Evolutionary conservation across 2,329 filamentous ascomycete genomes (phyloP).

Genomic region (Acarospora socialis): DNA sequence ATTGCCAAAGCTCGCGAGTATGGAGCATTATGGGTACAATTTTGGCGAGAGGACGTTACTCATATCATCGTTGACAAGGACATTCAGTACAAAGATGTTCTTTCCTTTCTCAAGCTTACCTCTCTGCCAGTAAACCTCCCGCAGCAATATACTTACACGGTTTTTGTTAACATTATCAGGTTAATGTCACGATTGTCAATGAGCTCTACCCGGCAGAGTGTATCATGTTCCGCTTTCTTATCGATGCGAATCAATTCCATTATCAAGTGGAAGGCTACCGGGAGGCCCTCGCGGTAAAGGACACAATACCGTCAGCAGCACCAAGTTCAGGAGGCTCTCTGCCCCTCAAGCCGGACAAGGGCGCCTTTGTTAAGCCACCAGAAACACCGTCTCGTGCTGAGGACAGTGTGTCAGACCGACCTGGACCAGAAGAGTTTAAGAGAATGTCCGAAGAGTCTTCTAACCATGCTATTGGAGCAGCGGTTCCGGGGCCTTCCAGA

Average conservation of each 20-base stretch:
- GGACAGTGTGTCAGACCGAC: background rate
- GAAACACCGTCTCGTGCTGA: slow-evolving; percentile 8
- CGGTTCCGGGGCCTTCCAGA: slow-evolving; percentile 7
- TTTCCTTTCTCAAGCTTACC: slow-evolving; percentile 38
- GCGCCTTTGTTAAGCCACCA: background rate
- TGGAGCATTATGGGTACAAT: slow-evolving; percentile 57
- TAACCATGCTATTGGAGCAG: background rate
- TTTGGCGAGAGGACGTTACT: slow-evolving; percentile 45
- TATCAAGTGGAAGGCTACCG: slow-evolving; percentile 44
- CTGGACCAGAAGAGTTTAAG: slow-evolving; percentile 8
- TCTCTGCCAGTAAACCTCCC: slow-evolving; percentile 32
- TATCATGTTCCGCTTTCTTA: slow-evolving; percentile 40
- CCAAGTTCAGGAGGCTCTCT: slow-evolving; percentile 12
- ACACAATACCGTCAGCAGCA: slow-evolving; percentile 1
- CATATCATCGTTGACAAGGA: slow-evolving; percentile 67
- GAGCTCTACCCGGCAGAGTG: slow-evolving; percentile 58
- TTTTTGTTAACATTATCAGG: slow-evolving; percentile 16
- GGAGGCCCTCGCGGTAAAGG: slow-evolving; percentile 20
- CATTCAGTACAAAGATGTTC: slow-evolving; percentile 49
- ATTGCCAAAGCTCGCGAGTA: slow-evolving; percentile 63
- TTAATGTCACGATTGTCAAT: slow-evolving; percentile 42
- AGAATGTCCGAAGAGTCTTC: slow-evolving; percentile 6
- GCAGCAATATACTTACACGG: background rate
- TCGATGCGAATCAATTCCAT: slow-evolving; percentile 44
- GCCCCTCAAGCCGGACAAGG: slow-evolving; percentile 19